Percentiles rank a stretch among this genome's conserved stretches.
Evolutionary conservation across 1,284 basidiomycete species (phyloP).

Genomic region (Austropuccinia psidii): DNA sequence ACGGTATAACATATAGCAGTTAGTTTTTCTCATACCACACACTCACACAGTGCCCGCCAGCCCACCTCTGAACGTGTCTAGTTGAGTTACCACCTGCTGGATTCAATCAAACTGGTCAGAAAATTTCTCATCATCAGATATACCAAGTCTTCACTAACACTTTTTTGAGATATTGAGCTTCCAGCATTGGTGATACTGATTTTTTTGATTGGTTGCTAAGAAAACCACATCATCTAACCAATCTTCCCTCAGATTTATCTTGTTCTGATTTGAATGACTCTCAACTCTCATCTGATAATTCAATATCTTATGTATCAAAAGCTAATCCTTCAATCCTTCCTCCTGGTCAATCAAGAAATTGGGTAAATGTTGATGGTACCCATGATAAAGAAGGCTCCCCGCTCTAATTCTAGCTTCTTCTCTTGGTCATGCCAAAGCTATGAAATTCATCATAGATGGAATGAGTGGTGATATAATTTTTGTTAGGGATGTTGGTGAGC

Average conservation of each 20-base stretch:
- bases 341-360: conserved; percentile 10
- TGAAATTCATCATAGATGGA: conserved; percentile 33
- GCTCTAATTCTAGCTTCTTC: conserved; percentile 35
- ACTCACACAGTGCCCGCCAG: no score
- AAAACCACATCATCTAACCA: background rate
- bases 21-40: no score
- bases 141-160: conserved; percentile 14
- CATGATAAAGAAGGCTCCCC: conserved; percentile 30
- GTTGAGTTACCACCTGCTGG: no score
- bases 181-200: conserved; percentile 29
- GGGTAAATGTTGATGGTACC: conserved; percentile 18
- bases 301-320: background rate
- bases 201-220: conserved; percentile 30
- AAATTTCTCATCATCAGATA: no score
- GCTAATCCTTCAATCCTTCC: background rate
- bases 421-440: conserved; percentile 29
- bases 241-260: no score
- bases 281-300: background rate
- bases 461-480: conserved; percentile 25
- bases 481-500: conserved; percentile 31
- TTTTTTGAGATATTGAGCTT: conserved; percentile 16
- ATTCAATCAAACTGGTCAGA: no score
- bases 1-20: no score
- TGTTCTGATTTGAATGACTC: no score
- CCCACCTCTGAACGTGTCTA: no score